Evolutionary conservation across 805 yeast species (phyloP), one percentile per base, ranked within the genome.

Genomic region (Starmerella khaoyaiensis): DNA sequence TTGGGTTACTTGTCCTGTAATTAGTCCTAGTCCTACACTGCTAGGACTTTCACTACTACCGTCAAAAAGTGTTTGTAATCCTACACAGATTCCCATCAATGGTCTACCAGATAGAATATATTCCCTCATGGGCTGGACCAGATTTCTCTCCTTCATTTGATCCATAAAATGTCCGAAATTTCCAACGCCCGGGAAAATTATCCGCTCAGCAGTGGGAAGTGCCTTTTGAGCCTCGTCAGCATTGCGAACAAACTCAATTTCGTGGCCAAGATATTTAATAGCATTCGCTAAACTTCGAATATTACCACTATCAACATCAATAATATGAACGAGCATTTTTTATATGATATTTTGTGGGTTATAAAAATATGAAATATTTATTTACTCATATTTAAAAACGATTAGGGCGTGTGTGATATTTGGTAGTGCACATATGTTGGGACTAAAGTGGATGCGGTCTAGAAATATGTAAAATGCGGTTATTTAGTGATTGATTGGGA

Each of bases 71-170:
- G 94, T 68, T 57, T 90, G 99, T 39, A 90, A 64, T 6, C 99
- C 99, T 29, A 90, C 97, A 63, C 99, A 90, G 45, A 90, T 82
- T 5, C 98, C 99, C 94, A 90, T 82, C 21, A 90, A 61, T 12
- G 93, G 82, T 50, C 74, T 74, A 1, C 94, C 95, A n/a, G 79
- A 63, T 6, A 64, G 59, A 25, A 86, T 74, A 51, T 82, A 84
- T 31, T 68, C 58, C 36, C 60, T 62, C 19, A 93, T 61, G 0
- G 93, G 93, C 25, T 63, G 68, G 11, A 67, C 72, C 42, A 87
- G 73, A 0, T 75, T 71, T 40, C 79, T 68, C 4, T 63, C 63
- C 32, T 64, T 65, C 31, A 90, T 58, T 49, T 79, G 74, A 36
- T 71, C 72, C 43, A 86, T 84, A 56, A 87, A 86, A 56, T 90